Evolutionary conservation across 345 rosid genomes (phyloP).

Genomic region (Populus pruinosa): DNA sequence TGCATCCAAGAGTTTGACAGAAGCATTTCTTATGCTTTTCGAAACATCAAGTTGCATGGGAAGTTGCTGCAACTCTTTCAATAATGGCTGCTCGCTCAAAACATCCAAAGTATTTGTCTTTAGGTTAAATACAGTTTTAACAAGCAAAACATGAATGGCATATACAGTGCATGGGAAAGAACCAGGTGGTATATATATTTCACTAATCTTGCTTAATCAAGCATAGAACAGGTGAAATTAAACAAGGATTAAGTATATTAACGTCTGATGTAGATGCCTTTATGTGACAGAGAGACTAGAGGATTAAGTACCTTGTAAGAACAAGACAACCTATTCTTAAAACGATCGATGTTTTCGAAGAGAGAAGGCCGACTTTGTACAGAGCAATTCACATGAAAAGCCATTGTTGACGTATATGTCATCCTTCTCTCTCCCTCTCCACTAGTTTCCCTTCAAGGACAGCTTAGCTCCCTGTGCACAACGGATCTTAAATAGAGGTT

Average conservation of each 20-base stretch:
- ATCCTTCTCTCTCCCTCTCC: not conserved
- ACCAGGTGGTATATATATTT: not conserved
- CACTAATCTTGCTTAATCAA: not conserved
- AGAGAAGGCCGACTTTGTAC: not conserved
- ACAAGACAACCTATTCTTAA: not conserved
- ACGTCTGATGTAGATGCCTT: not conserved
- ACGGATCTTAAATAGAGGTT: not conserved
- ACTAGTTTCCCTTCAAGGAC: not conserved
- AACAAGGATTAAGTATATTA: not conserved
- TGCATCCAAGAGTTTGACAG: constrained; percentile 29
- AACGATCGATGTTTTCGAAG: not conserved
- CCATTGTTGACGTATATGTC: not conserved
- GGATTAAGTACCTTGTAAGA: not conserved
- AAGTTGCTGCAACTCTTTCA: constrained; percentile 15
- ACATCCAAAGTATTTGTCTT: not conserved
- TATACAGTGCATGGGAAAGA: not conserved
- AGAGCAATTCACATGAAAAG: not conserved
- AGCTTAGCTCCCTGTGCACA: not conserved
- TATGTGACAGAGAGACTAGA: not conserved
- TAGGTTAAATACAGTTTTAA: not conserved
- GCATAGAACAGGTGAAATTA: too few relatives aligned
- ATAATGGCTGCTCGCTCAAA: constrained; percentile 23
- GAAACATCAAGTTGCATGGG: constrained; percentile 22
- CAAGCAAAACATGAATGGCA: not conserved
- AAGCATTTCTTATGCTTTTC: constrained; percentile 16